Evolutionary conservation across 2,329 filamentous ascomycete genomes (phyloP).

Genomic region (Xylaria polymorpha): DNA sequence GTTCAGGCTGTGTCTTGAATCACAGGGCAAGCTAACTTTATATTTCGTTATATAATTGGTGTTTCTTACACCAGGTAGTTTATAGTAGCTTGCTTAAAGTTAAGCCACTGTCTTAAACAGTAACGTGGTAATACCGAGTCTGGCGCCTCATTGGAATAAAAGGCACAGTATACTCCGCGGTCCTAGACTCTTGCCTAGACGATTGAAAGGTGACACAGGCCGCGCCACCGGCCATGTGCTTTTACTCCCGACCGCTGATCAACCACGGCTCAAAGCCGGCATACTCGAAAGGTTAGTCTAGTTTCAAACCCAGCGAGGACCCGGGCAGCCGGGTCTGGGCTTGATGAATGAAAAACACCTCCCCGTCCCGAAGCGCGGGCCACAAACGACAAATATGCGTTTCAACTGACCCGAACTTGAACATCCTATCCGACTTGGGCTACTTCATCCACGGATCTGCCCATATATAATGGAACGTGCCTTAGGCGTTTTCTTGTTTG

Average conservation of each 20-base stretch:
- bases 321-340: not conserved
- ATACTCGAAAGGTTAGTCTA: not conserved
- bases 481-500: not conserved
- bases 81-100: not conserved
- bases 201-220: not conserved
- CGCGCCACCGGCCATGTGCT: slow-evolving; percentile 18
- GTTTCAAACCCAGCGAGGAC: slow-evolving; percentile 2
- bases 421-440: not conserved
- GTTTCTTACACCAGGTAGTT: no score
- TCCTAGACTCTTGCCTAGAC: not conserved
- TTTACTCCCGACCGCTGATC: slow-evolving; percentile 9
- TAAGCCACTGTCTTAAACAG: slow-evolving; percentile 17
- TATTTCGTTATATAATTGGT: not conserved
- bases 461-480: not conserved
- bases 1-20: slow-evolving; percentile 9
- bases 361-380: not conserved
- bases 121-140: not conserved
- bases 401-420: not conserved
- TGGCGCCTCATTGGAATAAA: not conserved
- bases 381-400: not conserved
- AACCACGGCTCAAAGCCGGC: not conserved
- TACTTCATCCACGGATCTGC: not conserved
- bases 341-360: not conserved
- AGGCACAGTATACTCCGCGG: slow-evolving; percentile 28
- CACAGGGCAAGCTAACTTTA: slow-evolving; percentile 6